Conservation (phyloP, 2,329 filamentous ascomycete genomes). For the Ceratocystis ficicola region DNA sequence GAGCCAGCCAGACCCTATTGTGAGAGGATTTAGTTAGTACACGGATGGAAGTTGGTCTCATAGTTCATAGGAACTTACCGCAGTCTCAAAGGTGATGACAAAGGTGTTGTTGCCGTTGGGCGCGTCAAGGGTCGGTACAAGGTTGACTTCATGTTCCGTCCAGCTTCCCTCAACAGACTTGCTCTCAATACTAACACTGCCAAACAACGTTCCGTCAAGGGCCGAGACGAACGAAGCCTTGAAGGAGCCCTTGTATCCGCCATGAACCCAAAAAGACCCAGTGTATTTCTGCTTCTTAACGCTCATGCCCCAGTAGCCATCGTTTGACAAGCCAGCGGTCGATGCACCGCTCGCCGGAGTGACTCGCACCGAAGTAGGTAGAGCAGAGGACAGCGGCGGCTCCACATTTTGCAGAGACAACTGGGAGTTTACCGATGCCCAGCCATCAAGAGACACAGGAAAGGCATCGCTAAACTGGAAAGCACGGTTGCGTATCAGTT, state of each 20-base stretch:
- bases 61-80: constrained; percentile 23
- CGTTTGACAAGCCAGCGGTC: constrained; percentile 38
- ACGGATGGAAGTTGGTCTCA: not conserved
- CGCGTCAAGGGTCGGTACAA: constrained; percentile 35
- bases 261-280: constrained; percentile 43
- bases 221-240: constrained; percentile 38
- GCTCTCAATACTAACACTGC: constrained; percentile 37
- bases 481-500: constrained; percentile 57
- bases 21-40: constrained; percentile 1
- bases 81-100: constrained; percentile 40
- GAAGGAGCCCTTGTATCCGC: constrained; percentile 37
- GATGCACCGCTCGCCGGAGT: constrained; percentile 27
- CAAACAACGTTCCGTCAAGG: constrained; percentile 36
- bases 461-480: constrained; percentile 45
- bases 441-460: constrained; percentile 36
- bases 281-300: constrained; percentile 38
- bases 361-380: constrained; percentile 42
- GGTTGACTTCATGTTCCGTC: constrained; percentile 40
- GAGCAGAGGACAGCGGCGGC: constrained; percentile 39
- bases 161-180: constrained; percentile 34
- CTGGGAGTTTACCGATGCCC: constrained; percentile 34
- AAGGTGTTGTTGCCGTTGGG: constrained; percentile 46
- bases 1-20: constrained; percentile 30
- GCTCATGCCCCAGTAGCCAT: constrained; percentile 47
- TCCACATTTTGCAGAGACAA: constrained; percentile 38